Base-by-base conservation (phyloP, 352 stramenopile genomes). In the Paralagenidium karlingii region DNA sequence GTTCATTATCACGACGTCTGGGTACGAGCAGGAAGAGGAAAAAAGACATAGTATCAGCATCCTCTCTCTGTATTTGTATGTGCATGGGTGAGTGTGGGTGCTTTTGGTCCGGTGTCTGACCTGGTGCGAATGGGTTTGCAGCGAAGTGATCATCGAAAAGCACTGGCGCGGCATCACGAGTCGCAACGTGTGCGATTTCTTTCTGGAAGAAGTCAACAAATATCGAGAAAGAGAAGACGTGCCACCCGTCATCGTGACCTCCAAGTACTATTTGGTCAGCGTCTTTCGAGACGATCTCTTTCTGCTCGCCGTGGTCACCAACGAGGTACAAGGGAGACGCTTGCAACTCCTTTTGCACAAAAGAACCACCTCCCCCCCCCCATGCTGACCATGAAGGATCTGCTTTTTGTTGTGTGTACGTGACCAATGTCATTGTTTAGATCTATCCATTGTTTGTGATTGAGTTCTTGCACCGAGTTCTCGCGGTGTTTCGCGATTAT, bases 141-240 rank as follows among this genome's bases (percentile, higher is more conserved):
- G 80, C 49, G 94, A 98, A 69, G 83, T 98, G 34, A 83, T 98
- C 47, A 97, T 99, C 54, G 95, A 99, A 66, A 97, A 97, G 54
- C 95, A 99, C 61, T 98, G 96, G 82, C 88, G 94, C 20, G 91
- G 84, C 3, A 73, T 96, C 36, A 98, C 91, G 22, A 92, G 70
- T 43, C 85, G 95, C 43, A 94, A 85, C 45, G 81, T 98, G 38
- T 98, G 94, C 62, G 94, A 98, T 45, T 95, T 95, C 54, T 99
- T 98, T 69, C 97, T 97, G 92, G 86, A 97, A 43, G 79, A 96
- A 47, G 93, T 94, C 53, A 97, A 84, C 73, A 97, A 90, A 57
- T 90, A 90, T 55, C 69, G 73, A 21, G 68, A 85, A 47, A 73
- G 76, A 8, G 74, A 87, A 48, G 80, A 94, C 50, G 77, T 94